A percentile compares a stretch with the other conserved stretches of the same genome.
These are phyloP conservation scores for Fusarium verticillioides DNA, from an alignment of 2,329 filamentous ascomycete genomes.

Conservation along the genomic window DNA sequence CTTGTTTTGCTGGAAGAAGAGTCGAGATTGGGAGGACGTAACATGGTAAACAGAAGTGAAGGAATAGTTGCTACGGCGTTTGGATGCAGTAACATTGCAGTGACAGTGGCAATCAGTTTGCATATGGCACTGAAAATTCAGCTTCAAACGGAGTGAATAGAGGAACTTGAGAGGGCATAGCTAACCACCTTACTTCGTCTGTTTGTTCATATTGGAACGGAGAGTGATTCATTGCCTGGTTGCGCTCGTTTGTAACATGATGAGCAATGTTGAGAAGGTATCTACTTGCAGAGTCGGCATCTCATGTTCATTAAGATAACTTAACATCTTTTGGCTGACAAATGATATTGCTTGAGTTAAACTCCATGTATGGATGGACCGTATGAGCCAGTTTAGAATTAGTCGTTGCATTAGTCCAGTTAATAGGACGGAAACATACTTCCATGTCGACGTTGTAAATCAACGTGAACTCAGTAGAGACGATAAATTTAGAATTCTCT, in stretches of 20 bases:
- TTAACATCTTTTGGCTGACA: too few relatives aligned
- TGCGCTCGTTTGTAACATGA: background rate
- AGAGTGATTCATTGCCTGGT: background rate
- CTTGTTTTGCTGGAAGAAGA: background rate
- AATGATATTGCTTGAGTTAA: background rate
- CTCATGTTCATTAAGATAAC: background rate
- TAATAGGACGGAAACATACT: background rate
- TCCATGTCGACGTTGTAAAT: background rate
- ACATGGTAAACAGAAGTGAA: background rate
- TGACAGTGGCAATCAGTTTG: conserved; percentile 19
- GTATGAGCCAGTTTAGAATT: background rate
- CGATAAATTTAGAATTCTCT: too few relatives aligned
- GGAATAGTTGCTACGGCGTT: background rate
- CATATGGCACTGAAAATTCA: background rate
- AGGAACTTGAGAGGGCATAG: background rate
- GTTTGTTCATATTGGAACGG: background rate
- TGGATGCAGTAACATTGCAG: background rate
- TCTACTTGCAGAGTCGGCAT: background rate
- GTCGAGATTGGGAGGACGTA: too few relatives aligned
- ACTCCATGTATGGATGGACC: background rate
- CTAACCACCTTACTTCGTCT: too few relatives aligned
- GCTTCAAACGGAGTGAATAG: background rate
- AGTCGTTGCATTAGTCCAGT: too few relatives aligned
- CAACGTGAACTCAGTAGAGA: background rate
- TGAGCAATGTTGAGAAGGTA: background rate